These are phyloP conservation scores for Yamadazyma atmosphaerica DNA, from an alignment of 1,139 yeast species.

Conservation along the genomic window DNA sequence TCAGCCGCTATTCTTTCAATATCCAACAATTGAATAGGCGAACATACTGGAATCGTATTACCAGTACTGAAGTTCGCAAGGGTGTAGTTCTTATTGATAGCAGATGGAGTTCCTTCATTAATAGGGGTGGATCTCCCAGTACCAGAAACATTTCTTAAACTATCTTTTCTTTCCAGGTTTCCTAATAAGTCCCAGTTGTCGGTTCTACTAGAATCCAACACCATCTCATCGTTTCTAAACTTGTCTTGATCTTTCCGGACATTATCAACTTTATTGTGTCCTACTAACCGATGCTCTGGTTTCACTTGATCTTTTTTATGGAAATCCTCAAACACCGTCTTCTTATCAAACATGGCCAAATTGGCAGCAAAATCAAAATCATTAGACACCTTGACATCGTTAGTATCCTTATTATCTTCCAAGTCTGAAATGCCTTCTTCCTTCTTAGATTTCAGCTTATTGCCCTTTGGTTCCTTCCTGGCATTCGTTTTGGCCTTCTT, in stretches of 20 bases:
- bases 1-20: conserved; percentile 64
- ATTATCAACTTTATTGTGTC: conserved; percentile 59
- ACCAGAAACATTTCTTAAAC: conserved; percentile 11
- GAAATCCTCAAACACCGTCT: conserved; percentile 75
- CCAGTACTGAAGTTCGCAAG: conserved; percentile 21
- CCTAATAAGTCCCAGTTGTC: conserved; percentile 62
- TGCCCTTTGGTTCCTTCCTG: conserved; percentile 3
- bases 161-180: conserved; percentile 10
- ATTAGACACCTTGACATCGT: conserved; percentile 7
- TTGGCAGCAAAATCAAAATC: conserved; percentile 90
- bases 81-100: conserved; percentile 9
- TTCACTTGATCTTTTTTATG: conserved; percentile 61
- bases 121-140: conserved; percentile 19
- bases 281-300: conserved; percentile 67
- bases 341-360: conserved; percentile 80
- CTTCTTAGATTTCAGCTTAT: conserved; percentile 4
- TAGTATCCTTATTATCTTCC: conserved; percentile 1
- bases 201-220: conserved; percentile 46
- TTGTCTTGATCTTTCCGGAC: conserved; percentile 41
- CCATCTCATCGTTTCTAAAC: conserved; percentile 75
- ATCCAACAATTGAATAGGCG: conserved; percentile 82
- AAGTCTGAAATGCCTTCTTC: conserved; percentile 4
- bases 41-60: conserved; percentile 55
- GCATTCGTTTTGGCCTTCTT: conserved; percentile 18
- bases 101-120: conserved; percentile 4